These are phyloP conservation scores for Aureoboletus auriporus DNA, from an alignment of 768 basidiomycete genomes.

Conservation along the genomic window DNA sequence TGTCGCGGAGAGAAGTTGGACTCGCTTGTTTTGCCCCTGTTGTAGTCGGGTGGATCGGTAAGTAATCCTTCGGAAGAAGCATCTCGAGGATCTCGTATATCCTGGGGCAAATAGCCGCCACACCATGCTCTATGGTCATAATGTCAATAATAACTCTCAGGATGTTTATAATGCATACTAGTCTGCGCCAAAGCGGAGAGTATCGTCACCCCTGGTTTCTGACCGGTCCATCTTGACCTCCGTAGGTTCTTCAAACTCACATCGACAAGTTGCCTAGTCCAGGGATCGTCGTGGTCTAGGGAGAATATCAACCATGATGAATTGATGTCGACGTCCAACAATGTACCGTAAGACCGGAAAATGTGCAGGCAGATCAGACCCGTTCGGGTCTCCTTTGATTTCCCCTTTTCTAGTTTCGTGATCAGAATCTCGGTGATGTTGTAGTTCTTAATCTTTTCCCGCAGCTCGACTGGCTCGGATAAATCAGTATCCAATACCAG, in stretches of 20 bases:
- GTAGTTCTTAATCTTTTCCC: not conserved
- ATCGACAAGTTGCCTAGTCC: not conserved
- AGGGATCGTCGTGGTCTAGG: not conserved
- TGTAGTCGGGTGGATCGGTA: not conserved
- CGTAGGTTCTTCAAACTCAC: not conserved
- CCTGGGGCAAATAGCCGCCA: not conserved
- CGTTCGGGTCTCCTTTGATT: conserved; percentile 1
- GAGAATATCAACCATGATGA: not conserved
- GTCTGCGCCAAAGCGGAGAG: conserved; percentile 7
- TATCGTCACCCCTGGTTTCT: conserved; percentile 6
- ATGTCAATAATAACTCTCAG: not conserved
- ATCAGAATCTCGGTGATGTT: conserved; percentile 3
- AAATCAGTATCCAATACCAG: not conserved
- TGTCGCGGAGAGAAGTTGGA: too few species aligned
- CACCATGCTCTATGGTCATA: not conserved
- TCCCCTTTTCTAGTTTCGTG: not conserved
- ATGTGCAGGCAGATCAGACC: conserved; percentile 6
- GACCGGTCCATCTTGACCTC: not conserved
- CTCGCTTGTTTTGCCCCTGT: too few species aligned
- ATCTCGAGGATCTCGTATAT: not conserved
- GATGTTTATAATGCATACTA: not conserved
- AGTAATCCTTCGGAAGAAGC: not conserved
- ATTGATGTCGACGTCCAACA: too few species aligned
- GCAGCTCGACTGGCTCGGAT: not conserved
- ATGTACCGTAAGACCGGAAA: conserved; percentile 3